Evolutionary conservation across 257 asterid species (phyloP), one percentile per base, ranked within the genome.

Genomic region (Solanum stenotomum): DNA sequence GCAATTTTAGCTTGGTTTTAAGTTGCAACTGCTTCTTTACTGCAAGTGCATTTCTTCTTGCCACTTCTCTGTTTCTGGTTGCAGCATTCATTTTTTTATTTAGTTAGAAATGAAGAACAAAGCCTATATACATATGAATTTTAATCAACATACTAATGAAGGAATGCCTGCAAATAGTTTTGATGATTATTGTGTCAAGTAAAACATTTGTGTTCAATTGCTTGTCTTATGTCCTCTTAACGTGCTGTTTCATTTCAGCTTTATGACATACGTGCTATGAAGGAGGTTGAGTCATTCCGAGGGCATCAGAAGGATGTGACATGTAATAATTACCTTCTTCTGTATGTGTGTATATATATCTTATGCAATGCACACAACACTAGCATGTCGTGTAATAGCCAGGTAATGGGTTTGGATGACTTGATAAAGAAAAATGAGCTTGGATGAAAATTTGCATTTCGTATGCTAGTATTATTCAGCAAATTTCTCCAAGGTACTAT

Each of bases 231-330:
- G 86, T 86, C 87, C 52, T 89, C 74, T 46, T 81, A 89, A 56
- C 16, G 49, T 68, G 34, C 23, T 87, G 85, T 81, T 63, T 87
- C 85, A 85, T 88, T 87, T 46, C 95, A 96, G 99, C 98, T 97
- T 89, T 97, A 95, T 91, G 99, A 97, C 90, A 96, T 97, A 92
- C 95, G 99, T 92, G 95, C 98, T 37, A 97, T 97, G 99, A 97
- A 96, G 95, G 99, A 97, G 94, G 98, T 97, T 70, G 96, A 96
- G 90, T 94, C 99, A 84, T 97, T 97, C 87, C 98, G 98, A 67
- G 99, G 99, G 89, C 99, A 97, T 90, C 92, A 90, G 87, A 97
- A 96, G 93, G 99, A 97, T 89, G 98, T 97, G 82, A 97, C 99
- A 78, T 93, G 99, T 96, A 93, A 85, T 90, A 86, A 52, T 74